These are phyloP conservation scores for Aspergillus arachidicola DNA, from an alignment of 2,329 filamentous ascomycete species.

Conservation along the genomic window DNA sequence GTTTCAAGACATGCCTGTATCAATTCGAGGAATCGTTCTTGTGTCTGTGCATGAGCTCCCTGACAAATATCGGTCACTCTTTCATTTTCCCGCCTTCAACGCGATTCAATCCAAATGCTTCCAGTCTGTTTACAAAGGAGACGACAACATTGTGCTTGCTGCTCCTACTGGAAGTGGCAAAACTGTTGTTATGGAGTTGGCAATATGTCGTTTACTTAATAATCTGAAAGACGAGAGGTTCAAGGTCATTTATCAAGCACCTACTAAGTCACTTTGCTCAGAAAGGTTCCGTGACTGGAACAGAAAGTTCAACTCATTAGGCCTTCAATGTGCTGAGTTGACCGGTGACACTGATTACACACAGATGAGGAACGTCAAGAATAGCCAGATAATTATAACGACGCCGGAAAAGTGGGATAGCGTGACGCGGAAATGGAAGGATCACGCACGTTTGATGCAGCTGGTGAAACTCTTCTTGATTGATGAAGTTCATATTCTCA, in stretches of 20 bases:
- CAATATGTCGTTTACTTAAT: constrained; percentile 72
- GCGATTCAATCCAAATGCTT: constrained; percentile 83
- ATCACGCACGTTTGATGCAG: constrained; percentile 73
- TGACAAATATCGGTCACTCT: constrained; percentile 69
- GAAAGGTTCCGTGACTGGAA: constrained; percentile 79
- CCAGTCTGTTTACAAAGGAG: constrained; percentile 62
- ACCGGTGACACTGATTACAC: constrained; percentile 76
- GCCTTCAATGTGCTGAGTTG: constrained; percentile 72
- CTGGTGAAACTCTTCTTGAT: constrained; percentile 80
- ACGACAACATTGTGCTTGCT: constrained; percentile 77
- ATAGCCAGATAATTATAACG: constrained; percentile 79
- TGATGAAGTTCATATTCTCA: constrained; percentile 85
- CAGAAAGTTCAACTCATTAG: constrained; percentile 69
- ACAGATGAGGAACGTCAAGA: constrained; percentile 69
- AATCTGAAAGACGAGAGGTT: constrained; percentile 61
- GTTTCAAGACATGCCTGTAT: constrained; percentile 32
- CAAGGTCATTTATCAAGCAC: constrained; percentile 84
- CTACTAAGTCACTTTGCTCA: constrained; percentile 79
- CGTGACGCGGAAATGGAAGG: constrained; percentile 83
- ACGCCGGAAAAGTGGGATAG: constrained; percentile 94
- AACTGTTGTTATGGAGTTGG: constrained; percentile 78
- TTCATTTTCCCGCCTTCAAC: constrained; percentile 76
- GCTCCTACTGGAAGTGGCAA: constrained; percentile 86
- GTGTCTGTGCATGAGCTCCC: constrained; percentile 64
- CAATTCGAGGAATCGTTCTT: constrained; percentile 62